These are phyloP conservation scores for Agapanthus africanus DNA, from an alignment of 106 monocot species.

Conservation along the genomic window DNA sequence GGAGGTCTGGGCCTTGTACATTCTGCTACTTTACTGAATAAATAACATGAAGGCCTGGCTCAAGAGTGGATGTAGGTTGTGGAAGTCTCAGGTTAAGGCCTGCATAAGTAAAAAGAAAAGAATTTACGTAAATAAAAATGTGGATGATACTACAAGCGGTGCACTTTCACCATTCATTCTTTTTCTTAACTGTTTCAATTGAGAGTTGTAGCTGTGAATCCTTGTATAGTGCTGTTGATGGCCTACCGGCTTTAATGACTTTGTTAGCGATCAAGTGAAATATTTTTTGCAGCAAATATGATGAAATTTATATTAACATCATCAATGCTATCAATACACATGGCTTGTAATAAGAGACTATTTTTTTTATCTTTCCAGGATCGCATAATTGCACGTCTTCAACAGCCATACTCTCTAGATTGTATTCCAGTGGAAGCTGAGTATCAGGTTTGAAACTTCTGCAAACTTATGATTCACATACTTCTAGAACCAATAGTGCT, in stretches of 20 bases:
- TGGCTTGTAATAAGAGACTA: neutral
- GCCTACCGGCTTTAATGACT: neutral
- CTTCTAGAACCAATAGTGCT: too few species aligned
- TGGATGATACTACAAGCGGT: neutral
- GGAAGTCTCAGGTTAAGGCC: too few species aligned
- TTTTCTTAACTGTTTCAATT: neutral
- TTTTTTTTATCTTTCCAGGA: slow-evolving; percentile 40
- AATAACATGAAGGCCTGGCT: too few species aligned
- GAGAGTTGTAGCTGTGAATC: neutral
- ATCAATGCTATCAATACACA: neutral
- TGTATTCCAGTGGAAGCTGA: slow-evolving; percentile 86
- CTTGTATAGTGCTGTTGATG: neutral
- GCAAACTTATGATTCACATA: too few species aligned
- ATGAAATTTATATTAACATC: neutral
- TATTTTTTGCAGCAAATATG: neutral
- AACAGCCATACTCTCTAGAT: slow-evolving; percentile 77
- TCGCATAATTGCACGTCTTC: slow-evolving; percentile 74
- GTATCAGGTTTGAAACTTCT: too few species aligned
- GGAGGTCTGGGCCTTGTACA: neutral
- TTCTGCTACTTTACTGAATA: too few species aligned
- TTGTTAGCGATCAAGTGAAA: neutral
- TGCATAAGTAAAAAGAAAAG: too few species aligned
- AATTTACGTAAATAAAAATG: neutral
- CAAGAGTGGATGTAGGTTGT: too few species aligned
- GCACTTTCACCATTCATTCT: neutral